Conservation (phyloP, 768 basidiomycete species). For the Punctularia strigosozonata region DNA sequence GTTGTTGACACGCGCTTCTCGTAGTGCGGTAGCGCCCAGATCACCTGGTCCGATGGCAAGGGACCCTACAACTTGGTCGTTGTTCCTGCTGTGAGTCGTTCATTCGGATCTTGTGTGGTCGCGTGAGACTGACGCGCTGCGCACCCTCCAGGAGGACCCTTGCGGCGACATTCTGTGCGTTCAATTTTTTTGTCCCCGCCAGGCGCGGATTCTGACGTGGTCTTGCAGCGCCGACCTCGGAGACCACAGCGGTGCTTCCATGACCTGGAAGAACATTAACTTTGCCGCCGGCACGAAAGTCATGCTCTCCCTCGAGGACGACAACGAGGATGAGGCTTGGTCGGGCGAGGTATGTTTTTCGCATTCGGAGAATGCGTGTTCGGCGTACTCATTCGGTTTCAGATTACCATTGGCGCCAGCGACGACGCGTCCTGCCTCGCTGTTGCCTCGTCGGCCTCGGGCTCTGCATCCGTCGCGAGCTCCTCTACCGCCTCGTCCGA, state of each 20-base stretch:
- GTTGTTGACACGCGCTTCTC: not conserved
- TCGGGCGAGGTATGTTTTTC: conserved; percentile 36
- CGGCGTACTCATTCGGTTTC: not conserved
- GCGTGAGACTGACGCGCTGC: no score
- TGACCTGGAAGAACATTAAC: conserved; percentile 31
- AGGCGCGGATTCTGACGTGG: conserved; percentile 2
- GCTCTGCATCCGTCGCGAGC: conserved; percentile 3
- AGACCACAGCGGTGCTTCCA: conserved; percentile 31
- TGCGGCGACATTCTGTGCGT: conserved; percentile 54
- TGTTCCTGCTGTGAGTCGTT: conserved; percentile 35
- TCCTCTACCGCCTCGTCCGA: conserved; percentile 5
- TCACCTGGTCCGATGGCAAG: conserved; percentile 37
- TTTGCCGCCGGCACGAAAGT: conserved; percentile 37
- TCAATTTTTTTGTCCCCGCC: not conserved
- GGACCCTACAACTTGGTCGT: conserved; percentile 50
- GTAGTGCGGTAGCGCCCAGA: conserved; percentile 39
- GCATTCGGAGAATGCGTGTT: not conserved
- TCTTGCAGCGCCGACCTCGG: conserved; percentile 40
- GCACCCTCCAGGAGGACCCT: no score
- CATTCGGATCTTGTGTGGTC: no score
- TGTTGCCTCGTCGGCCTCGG: conserved; percentile 6
- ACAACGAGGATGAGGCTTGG: conserved; percentile 52
- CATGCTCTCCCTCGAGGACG: conserved; percentile 42
- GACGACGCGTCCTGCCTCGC: conserved; percentile 26
- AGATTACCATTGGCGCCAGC: conserved; percentile 26